Evolutionary conservation across 2,329 filamentous ascomycete species (phyloP).

Genomic region (Diaporthe australafricana): DNA sequence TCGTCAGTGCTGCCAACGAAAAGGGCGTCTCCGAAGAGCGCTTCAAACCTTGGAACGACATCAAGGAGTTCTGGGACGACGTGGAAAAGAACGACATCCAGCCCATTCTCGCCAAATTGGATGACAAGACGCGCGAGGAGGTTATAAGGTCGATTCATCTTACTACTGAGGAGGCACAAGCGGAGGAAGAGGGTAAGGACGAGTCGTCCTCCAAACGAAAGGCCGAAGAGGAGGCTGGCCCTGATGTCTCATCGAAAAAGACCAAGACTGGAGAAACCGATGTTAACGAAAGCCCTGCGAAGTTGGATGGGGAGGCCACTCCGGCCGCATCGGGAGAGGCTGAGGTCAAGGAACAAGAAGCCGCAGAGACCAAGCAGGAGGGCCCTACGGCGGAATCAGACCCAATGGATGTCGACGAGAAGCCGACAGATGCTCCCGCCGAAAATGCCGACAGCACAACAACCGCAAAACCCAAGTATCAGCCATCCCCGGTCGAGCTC

Average conservation of each 20-base stretch:
- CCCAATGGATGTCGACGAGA: constrained; percentile 25
- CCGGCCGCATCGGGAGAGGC: not conserved
- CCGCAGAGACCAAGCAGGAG: constrained; percentile 29
- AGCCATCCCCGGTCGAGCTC: constrained; percentile 67
- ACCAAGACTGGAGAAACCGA: constrained; percentile 34
- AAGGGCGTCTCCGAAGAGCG: constrained; percentile 78
- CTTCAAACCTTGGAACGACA: constrained; percentile 77
- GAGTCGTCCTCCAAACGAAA: constrained; percentile 31
- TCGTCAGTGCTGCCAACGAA: constrained; percentile 82
- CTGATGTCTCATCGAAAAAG: constrained; percentile 30
- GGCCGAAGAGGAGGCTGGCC: constrained; percentile 26
- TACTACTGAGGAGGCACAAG: constrained; percentile 40
- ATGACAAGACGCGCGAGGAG: constrained; percentile 71
- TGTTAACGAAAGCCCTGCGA: constrained; percentile 6
- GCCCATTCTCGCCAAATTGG: constrained; percentile 72
- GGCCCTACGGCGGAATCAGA: not conserved
- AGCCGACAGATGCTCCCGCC: constrained; percentile 6
- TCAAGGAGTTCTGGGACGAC: constrained; percentile 83
- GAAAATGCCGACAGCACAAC: constrained; percentile 28
- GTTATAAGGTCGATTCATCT: constrained; percentile 73
- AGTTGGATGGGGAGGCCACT: not conserved
- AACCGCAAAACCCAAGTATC: constrained; percentile 40
- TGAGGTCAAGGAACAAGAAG: not conserved
- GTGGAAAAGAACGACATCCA: constrained; percentile 85
- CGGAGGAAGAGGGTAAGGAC: constrained; percentile 37